These are phyloP conservation scores for Leccinum boreale DNA, from an alignment of 768 basidiomycete species.

Conservation along the genomic window DNA sequence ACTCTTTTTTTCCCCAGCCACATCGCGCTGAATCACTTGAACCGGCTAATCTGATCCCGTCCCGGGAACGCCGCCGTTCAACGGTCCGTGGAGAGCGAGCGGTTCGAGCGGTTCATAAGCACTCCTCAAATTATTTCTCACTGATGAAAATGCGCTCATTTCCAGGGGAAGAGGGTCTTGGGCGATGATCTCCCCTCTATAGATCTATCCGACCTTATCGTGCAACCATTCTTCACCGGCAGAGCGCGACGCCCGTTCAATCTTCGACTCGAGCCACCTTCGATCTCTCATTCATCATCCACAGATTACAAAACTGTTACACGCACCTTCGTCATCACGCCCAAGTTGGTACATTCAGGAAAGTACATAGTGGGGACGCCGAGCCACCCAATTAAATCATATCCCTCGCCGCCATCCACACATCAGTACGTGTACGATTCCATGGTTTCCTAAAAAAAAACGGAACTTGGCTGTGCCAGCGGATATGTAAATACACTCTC, in stretches of 20 bases:
- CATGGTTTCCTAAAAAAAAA: background rate
- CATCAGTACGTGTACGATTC: constrained; percentile 12
- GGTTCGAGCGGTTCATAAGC: background rate
- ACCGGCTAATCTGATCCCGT: background rate
- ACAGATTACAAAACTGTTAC: background rate
- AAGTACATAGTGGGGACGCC: background rate
- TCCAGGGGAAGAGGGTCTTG: background rate
- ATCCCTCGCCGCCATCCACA: background rate
- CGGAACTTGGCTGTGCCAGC: background rate
- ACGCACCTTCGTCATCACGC: background rate
- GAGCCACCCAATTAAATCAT: background rate
- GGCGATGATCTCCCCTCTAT: constrained; percentile 7
- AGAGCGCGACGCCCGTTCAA: constrained; percentile 13
- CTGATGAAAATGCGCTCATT: constrained; percentile 1
- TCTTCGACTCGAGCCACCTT: constrained; percentile 6
- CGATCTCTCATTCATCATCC: constrained; percentile 2
- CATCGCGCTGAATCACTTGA: background rate
- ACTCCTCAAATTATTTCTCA: background rate
- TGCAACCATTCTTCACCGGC: constrained; percentile 4
- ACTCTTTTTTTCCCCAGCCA: background rate
- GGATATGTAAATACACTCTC: constrained; percentile 6
- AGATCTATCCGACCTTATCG: constrained; percentile 25
- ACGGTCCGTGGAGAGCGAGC: background rate
- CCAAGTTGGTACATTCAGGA: background rate
- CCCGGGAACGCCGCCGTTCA: background rate